Evolutionary conservation across 1,284 basidiomycete species (phyloP), one percentile per base, ranked within the genome.

Genomic region (Pseudozyma flocculosa): DNA sequence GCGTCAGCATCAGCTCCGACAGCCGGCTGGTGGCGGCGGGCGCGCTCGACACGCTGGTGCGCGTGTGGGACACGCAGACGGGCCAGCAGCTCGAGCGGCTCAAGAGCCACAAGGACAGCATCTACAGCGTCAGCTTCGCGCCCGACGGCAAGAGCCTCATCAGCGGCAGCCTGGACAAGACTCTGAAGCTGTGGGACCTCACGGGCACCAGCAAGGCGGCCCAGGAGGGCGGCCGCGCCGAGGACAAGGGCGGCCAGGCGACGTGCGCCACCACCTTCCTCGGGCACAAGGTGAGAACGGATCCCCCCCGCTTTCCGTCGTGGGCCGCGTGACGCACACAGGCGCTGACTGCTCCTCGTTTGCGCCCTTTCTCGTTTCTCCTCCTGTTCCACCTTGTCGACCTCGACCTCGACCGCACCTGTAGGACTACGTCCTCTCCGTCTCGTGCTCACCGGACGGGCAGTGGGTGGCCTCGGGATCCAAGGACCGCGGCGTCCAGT

Each of bases 391-490:
- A n/a, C n/a, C n/a, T n/a, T n/a, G n/a, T n/a, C n/a, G n/a, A n/a
- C n/a, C n/a, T n/a, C n/a, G n/a, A n/a, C n/a, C n/a, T n/a, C n/a
- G n/a, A n/a, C n/a, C n/a, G n/a, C n/a, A n/a, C n/a, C n/a, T n/a
- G n/a, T n/a, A 86, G 84, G 88, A 90, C 75, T 89, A 88, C 70
- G 88, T 90, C 18, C 80, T 90, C 26, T 85, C 85, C 15, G 87
- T 89, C 36, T 87, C 88, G 21, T 87, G 90, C 53, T 88, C 87
- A 21, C 87, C 88, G 50, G 90, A 94, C 76, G 88, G 88, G 22
- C 84, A 86, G 61, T 93, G 88, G 87, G 86, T 93, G 62, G 89
- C 91, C 3, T 90, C 89, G 19, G 90, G 90, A 22, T 91, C 89
- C 19, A 93, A 93, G 78, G 92, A 95, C 79, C 85, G 90, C 21